Evolutionary conservation across 495 filamentous ascomycete genomes (phyloP), one percentile per base, ranked within the genome.

Genomic region (Tuber borchii): DNA sequence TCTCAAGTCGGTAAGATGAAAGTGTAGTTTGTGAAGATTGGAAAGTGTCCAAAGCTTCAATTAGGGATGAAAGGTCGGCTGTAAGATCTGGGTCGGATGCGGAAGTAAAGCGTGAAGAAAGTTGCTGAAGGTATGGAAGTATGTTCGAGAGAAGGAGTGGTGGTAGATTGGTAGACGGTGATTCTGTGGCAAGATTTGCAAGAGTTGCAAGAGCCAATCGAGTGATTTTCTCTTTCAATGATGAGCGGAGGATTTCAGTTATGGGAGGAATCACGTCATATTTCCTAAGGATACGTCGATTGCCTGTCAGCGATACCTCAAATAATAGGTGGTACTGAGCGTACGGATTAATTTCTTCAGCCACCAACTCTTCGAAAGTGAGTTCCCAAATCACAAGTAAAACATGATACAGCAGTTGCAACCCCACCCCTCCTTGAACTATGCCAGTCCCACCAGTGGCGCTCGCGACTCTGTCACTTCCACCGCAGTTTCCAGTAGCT

Each of bases 151-250:
- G 71, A 34, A 97, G 90, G 68, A 99, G 89, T 16, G 90, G 90
- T 26, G 86, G 87, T 73, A 90, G 91, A 85, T 97, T 97, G 45
- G 86, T 81, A n/a, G 85, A 85, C 72, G 84, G 84, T 10, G 85
- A 85, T 77, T 81, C 83, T 51, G 69, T 74, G 44, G 95, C 89
- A 61, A 99, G 91, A 84, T 97, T 98, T 81, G 90, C 87, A 56
- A 99, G 87, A 31, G 93, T 97, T 26, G 93, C 93, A 71, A 98
- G 87, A 70, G 97, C 89, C 44, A 99, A 89, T 6, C 96, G 90
- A 0, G 95, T 97, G 0, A 94, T 97, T 86, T 99, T 99, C 84
- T 98, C 95, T 84, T 99, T 99, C 45, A 95, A 94, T 7, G 95
- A 97, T 20, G 97, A 86, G 43, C 93, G 91, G 69, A 98, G 88